phyloP scores from a whole-genome alignment of 2,329 filamentous ascomycete species.

The Monosporascus cannonballus region DNA sequence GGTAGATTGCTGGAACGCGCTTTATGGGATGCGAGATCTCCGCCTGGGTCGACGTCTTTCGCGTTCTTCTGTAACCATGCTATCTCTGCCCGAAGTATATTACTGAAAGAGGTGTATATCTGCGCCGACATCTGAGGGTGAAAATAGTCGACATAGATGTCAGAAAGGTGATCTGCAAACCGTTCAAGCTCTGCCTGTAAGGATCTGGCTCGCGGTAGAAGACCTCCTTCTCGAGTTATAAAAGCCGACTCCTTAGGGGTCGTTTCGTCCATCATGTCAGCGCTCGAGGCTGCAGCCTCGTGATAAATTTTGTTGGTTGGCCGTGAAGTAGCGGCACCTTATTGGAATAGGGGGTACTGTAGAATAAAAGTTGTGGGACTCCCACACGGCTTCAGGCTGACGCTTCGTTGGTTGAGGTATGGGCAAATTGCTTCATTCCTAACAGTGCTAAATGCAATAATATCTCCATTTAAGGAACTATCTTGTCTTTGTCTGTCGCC shows the following conservation, averaged over 20 bases:
- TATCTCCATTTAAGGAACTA: no score
- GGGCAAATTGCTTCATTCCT: no score
- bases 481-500: no score
- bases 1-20: conserved; percentile 22
- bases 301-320: neutral
- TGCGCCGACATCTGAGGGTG: conserved; percentile 18
- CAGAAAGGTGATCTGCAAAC: conserved; percentile 17
- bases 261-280: neutral
- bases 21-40: conserved; percentile 15
- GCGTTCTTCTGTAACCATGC: conserved; percentile 11
- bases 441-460: no score
- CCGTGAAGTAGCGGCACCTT: neutral
- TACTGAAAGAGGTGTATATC: conserved; percentile 17
- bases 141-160: conserved; percentile 20
- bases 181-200: conserved; percentile 19
- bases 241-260: conserved; percentile 1
- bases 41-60: conserved; percentile 8
- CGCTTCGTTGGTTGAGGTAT: no score
- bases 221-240: conserved; percentile 2
- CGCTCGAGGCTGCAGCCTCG: neutral
- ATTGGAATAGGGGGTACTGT: no score
- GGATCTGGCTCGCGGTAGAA: conserved; percentile 8
- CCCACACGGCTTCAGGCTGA: no score
- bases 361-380: no score
- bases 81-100: conserved; percentile 16